phyloP scores from a whole-genome alignment of 768 basidiomycete genomes.

The Mycena maculata region DNA sequence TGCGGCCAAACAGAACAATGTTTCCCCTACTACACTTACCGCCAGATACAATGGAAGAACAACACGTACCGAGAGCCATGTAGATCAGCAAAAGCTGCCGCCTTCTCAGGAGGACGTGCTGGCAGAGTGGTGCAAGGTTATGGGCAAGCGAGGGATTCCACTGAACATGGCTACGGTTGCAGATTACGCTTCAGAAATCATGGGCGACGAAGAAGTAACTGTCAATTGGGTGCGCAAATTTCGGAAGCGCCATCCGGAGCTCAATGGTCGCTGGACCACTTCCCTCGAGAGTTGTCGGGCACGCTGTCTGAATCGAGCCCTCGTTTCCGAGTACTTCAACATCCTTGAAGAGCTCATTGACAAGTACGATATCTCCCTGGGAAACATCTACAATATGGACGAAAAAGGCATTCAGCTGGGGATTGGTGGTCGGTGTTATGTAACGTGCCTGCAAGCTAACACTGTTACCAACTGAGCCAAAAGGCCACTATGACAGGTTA shows the following conservation, averaged over 20 bases:
- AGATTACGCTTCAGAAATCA: background rate
- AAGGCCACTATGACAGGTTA: too few species aligned
- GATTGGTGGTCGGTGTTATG: conserved; percentile 22
- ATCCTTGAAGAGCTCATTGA: conserved; percentile 31
- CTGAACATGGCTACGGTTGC: background rate
- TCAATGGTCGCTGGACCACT: background rate
- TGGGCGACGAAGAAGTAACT: background rate
- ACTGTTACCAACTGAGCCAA: too few species aligned
- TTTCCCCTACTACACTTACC: too few species aligned
- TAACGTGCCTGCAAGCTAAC: too few species aligned
- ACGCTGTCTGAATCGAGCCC: conserved; percentile 32
- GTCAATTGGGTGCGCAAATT: background rate
- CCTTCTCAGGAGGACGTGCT: too few species aligned
- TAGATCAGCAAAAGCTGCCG: too few species aligned
- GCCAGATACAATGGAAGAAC: too few species aligned
- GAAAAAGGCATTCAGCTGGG: conserved; percentile 41
- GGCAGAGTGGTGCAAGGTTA: too few species aligned
- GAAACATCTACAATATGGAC: conserved; percentile 48
- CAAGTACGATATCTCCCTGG: conserved; percentile 32
- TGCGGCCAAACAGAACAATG: too few species aligned
- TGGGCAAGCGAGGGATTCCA: background rate
- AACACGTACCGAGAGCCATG: too few species aligned
- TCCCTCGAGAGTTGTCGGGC: conserved; percentile 42
- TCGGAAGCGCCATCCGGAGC: background rate
- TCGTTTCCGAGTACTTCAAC: conserved; percentile 36